These are phyloP conservation scores for Podospora pseudoanserina DNA, from an alignment of 495 filamentous ascomycete genomes.

Conservation along the genomic window DNA sequence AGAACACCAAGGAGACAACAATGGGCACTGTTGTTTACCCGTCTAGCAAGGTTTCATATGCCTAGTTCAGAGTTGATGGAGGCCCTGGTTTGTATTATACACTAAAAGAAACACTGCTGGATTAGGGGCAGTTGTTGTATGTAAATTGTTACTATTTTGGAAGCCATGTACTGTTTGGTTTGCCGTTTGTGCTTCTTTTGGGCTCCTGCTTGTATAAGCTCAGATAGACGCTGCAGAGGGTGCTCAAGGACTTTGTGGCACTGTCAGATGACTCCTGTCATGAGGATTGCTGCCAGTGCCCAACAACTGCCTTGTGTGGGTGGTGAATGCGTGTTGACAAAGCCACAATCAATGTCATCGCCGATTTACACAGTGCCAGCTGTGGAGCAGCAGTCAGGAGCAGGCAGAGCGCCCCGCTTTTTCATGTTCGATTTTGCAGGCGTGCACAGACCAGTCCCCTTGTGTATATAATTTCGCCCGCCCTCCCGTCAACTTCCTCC, in stretches of 20 bases:
- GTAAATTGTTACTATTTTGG: slow-evolving; percentile 7
- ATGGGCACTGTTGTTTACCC: too few species aligned
- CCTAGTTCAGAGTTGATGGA: background rate
- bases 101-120: background rate
- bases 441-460: slow-evolving; percentile 24
- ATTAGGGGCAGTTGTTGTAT: slow-evolving; percentile 8
- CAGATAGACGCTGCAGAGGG: background rate
- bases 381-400: background rate
- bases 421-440: slow-evolving; percentile 17
- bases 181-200: background rate
- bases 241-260: background rate
- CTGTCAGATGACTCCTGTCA: background rate
- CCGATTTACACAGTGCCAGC: background rate
- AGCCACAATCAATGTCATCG: background rate
- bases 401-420: background rate
- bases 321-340: background rate
- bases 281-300: background rate
- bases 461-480: slow-evolving; percentile 17
- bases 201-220: background rate
- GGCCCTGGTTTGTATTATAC: background rate
- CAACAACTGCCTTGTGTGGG: background rate
- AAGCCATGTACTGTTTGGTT: background rate
- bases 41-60: too few species aligned
- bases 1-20: too few species aligned
- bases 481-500: slow-evolving; percentile 10